Conservation (phyloP, 2,329 filamentous ascomycete genomes). For the Trichoderma sp. region DNA sequence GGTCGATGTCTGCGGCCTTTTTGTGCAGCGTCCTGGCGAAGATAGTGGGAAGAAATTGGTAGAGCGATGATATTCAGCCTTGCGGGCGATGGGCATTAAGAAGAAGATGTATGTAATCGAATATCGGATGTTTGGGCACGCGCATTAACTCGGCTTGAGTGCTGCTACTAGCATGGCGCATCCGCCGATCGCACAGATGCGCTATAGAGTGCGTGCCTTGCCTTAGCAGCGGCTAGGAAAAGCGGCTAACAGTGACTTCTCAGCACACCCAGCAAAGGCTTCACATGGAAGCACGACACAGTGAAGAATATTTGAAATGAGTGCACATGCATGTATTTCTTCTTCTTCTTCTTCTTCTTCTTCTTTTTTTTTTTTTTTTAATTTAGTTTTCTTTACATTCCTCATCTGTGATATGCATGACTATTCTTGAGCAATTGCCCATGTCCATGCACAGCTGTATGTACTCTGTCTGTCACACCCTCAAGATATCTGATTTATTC, state of each 20-base stretch:
- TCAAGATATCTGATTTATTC: too few relatives aligned
- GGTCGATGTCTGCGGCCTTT: too few relatives aligned
- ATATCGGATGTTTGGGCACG: background rate
- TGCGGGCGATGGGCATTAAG: background rate
- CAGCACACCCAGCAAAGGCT: background rate
- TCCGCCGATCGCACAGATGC: background rate
- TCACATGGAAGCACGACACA: background rate
- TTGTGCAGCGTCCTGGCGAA: background rate
- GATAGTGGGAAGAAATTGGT: background rate
- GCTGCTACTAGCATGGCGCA: background rate
- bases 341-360: too few relatives aligned
- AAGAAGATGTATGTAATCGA: background rate
- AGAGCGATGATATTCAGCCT: background rate
- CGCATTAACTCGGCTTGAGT: background rate
- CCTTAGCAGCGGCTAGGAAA: background rate
- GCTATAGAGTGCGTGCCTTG: slow-evolving; percentile 13
- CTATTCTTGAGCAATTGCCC: too few relatives aligned
- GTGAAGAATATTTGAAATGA: background rate
- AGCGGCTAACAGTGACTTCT: background rate
- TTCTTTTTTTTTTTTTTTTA: too few relatives aligned
- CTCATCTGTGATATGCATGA: too few relatives aligned
- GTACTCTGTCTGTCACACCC: too few relatives aligned
- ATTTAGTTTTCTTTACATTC: background rate
- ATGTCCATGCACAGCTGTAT: too few relatives aligned
- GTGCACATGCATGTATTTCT: background rate